Evolutionary conservation across 179 eudicot genomes (phyloP).

Genomic region (Sideroxylon spinosum): DNA sequence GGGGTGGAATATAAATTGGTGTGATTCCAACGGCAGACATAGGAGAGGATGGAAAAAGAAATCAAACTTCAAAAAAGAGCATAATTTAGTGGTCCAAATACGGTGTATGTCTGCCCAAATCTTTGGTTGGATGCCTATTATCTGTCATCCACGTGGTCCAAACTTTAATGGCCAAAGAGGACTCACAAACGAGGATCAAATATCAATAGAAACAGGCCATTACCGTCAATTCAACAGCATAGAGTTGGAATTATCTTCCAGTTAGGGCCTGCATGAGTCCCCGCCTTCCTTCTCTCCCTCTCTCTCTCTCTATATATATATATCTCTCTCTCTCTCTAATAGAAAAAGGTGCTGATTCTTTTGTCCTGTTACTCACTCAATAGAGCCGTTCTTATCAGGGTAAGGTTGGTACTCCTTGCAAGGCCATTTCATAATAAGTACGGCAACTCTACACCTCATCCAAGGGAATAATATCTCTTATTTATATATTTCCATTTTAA

Average conservation of each 20-base stretch:
- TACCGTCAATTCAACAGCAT: neutral
- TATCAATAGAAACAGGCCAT: neutral
- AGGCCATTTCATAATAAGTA: slow-evolving; percentile 17
- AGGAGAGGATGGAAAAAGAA: neutral
- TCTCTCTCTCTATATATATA: neutral
- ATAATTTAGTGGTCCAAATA: neutral
- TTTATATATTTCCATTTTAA: neutral
- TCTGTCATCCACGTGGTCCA: neutral
- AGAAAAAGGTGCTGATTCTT: neutral
- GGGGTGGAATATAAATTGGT: too few species aligned
- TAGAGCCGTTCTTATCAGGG: slow-evolving; percentile 21
- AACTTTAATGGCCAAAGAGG: neutral
- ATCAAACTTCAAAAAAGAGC: neutral
- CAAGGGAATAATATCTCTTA: neutral
- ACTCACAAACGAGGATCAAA: neutral
- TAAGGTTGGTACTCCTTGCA: slow-evolving; percentile 17
- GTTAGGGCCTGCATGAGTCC: slow-evolving; percentile 6
- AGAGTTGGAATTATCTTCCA: neutral
- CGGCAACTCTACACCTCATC: slow-evolving; percentile 13
- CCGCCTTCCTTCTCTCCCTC: neutral
- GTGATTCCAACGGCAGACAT: neutral
- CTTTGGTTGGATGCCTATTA: neutral
- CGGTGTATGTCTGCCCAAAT: neutral
- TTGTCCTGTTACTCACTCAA: neutral
- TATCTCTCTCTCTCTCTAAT: too few species aligned